A percentile compares a stretch with the other conserved stretches of the same genome.
These are phyloP conservation scores for Sporisorium sorghi DNA, from an alignment of 1,284 basidiomycete genomes.

Conservation along the genomic window DNA sequence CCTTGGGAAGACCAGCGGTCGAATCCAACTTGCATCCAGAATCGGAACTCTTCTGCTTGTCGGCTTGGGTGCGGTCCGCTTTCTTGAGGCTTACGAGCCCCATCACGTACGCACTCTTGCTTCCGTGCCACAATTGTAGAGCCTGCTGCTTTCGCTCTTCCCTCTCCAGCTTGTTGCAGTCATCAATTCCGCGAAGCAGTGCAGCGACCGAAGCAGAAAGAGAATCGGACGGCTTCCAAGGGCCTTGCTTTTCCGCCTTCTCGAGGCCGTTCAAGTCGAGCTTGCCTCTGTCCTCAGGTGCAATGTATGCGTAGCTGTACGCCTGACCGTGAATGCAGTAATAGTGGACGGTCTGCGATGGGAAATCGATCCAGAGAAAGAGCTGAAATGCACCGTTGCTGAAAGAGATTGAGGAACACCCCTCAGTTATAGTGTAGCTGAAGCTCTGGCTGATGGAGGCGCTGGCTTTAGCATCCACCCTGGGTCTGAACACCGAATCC, in stretches of 20 bases:
- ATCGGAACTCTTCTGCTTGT: too few relatives aligned
- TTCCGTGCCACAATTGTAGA: too few relatives aligned
- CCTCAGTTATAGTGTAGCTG: neutral
- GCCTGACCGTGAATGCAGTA: neutral
- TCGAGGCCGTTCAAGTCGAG: neutral
- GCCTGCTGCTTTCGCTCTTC: too few relatives aligned
- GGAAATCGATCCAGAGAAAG: neutral
- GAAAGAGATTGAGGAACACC: neutral
- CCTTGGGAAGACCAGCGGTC: too few relatives aligned
- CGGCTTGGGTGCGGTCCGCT: too few relatives aligned
- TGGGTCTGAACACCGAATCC: neutral
- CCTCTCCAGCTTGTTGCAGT: too few relatives aligned
- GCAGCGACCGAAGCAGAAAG: too few relatives aligned
- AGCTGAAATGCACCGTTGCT: neutral
- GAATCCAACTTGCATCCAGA: too few relatives aligned
- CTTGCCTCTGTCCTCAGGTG: neutral
- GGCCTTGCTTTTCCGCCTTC: neutral
- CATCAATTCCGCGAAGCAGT: too few relatives aligned
- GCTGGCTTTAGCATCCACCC: neutral
- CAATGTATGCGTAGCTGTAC: neutral
- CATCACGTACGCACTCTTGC: too few relatives aligned
- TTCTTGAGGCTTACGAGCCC: too few relatives aligned
- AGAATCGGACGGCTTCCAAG: neutral
- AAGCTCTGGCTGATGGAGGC: neutral
- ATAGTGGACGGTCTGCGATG: neutral